These are phyloP conservation scores for Rhodomyrtus tomentosa DNA, from an alignment of 345 rosid genomes.

Conservation along the genomic window DNA sequence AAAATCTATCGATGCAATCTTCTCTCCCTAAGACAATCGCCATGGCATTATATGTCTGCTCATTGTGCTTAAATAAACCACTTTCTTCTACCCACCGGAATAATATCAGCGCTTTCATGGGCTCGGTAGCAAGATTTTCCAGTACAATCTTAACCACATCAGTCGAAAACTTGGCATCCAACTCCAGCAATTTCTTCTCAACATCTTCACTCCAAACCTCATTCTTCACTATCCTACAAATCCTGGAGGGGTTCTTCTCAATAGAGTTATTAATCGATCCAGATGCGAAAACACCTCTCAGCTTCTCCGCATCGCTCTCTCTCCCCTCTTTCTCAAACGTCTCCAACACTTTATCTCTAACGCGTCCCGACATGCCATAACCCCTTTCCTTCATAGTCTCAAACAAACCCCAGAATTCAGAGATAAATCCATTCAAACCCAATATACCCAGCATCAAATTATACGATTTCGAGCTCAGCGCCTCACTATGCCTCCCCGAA, in stretches of 20 bases:
- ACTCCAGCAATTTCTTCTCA: slow-evolving; percentile 33
- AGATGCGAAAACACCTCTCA: slow-evolving; percentile 40
- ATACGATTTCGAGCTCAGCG: slow-evolving; percentile 49
- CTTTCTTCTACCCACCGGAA: slow-evolving; percentile 81
- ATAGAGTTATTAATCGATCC: slow-evolving; percentile 45
- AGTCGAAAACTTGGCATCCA: slow-evolving; percentile 37
- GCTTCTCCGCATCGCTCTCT: slow-evolving; percentile 38
- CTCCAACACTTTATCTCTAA: slow-evolving; percentile 46
- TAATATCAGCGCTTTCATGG: slow-evolving; percentile 58
- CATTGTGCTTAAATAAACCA: slow-evolving; percentile 44
- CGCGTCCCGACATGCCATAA: slow-evolving; percentile 55
- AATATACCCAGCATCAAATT: slow-evolving; percentile 63
- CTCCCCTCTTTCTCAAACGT: slow-evolving; percentile 62
- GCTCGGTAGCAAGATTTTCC: slow-evolving; percentile 61
- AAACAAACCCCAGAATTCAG: slow-evolving; percentile 73
- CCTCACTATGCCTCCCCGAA: slow-evolving; percentile 23
- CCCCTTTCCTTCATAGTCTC: slow-evolving; percentile 68
- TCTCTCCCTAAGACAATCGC: slow-evolving; percentile 69
- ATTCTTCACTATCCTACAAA: slow-evolving; percentile 59
- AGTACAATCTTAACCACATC: slow-evolving; percentile 49
- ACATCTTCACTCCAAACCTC: slow-evolving; percentile 65
- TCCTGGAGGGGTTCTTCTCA: slow-evolving; percentile 30
- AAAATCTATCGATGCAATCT: slow-evolving; percentile 68
- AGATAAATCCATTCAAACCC: slow-evolving; percentile 48
- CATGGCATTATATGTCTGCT: slow-evolving; percentile 54